Percentiles rank a stretch among this genome's conserved stretches.
Conservation (phyloP, 2,329 filamentous ascomycete genomes). For the Aureobasidium vineae region DNA sequence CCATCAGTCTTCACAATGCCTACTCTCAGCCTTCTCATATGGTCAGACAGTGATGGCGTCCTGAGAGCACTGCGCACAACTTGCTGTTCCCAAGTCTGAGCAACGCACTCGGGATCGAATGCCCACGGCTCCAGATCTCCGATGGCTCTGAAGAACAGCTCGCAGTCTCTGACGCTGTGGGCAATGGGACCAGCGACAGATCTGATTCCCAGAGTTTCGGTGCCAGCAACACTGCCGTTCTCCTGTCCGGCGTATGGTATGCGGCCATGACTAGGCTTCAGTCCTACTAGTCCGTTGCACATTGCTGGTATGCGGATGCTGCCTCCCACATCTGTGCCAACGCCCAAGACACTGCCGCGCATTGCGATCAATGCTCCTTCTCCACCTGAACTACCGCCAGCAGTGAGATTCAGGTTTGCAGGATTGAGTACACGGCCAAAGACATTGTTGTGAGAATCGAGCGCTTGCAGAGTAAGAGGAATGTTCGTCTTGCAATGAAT, state of each 20-base stretch:
- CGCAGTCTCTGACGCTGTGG: conserved; percentile 52
- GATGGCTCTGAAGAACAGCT: conserved; percentile 55
- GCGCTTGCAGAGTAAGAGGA: conserved; percentile 53
- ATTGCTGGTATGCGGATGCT: conserved; percentile 53
- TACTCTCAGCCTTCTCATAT: conserved; percentile 38
- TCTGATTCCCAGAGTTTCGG: conserved; percentile 47
- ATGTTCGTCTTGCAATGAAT: conserved; percentile 56
- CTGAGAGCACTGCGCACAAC: conserved; percentile 23
- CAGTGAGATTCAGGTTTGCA: conserved; percentile 48
- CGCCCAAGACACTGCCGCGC: conserved; percentile 50
- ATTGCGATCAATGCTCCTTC: conserved; percentile 54
- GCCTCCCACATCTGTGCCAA: conserved; percentile 57
- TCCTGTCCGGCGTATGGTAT: conserved; percentile 56
- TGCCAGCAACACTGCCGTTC: conserved; percentile 47
- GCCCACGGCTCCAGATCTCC: conserved; percentile 54
- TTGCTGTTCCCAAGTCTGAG: conserved; percentile 41
- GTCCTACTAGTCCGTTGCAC: conserved; percentile 51
- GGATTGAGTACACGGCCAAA: conserved; percentile 52
- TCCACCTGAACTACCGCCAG: conserved; percentile 54
- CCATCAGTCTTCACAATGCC: conserved; percentile 54
- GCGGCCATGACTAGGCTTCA: conserved; percentile 48
- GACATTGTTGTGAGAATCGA: conserved; percentile 55
- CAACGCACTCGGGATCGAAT: conserved; percentile 46
- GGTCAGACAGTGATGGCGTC: conserved; percentile 4
- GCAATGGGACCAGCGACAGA: conserved; percentile 50